Base-by-base conservation (phyloP, 257 asterid genomes). In the Henckelia pumila region DNA sequence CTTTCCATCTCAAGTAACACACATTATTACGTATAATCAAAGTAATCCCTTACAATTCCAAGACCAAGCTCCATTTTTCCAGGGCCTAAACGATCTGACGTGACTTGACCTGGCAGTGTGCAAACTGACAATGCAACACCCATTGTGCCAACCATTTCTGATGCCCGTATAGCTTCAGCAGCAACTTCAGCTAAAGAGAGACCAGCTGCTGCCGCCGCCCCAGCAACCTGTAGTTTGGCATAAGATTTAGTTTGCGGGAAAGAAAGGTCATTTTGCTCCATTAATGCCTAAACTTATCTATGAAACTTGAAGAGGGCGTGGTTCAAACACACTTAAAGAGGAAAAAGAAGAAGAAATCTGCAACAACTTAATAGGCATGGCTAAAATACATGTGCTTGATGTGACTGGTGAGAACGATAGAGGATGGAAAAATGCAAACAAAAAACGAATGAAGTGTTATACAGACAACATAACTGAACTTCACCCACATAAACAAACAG, bases 21-120 rank as follows among this genome's bases (percentile, higher is more conserved):
- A 17, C 66, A 58, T 57, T 71, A 76, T 53, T 63, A 40, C 53
- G 13, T 26, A 47, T 24, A 56, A 52, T 59, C 44, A 35, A 62
- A 79, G 49, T 35, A 71, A 66, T 59, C 52, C 56, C 95, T 89
- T 79, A 93, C 99, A 37, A 93, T 86, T 85, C 99, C 99, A 84
- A 93, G 97, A 80, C 99, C 99, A 86, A 93, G 97, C 89, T 90
- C 99, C 91, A 93, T 90, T 78, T 88, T 93, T 24, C 96, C 95
- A 71, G 95, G 89, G 78, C 96, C 99, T 72, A 93, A 78, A 72
- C 99, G 96, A 71, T 93, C 97, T 62, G 97, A 71, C 1, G 95
- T 78, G 57, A 77, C 86, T 78, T 79, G 99, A 77, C 99, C 99
- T 0, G 99, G 99, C 81, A 90, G 75, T 33, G 99, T 86, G 83